A percentile compares a stretch with the other conserved stretches of the same genome.
Evolutionary conservation across 345 rosid species (phyloP).

Genomic region (Gossypium mustelinum): DNA sequence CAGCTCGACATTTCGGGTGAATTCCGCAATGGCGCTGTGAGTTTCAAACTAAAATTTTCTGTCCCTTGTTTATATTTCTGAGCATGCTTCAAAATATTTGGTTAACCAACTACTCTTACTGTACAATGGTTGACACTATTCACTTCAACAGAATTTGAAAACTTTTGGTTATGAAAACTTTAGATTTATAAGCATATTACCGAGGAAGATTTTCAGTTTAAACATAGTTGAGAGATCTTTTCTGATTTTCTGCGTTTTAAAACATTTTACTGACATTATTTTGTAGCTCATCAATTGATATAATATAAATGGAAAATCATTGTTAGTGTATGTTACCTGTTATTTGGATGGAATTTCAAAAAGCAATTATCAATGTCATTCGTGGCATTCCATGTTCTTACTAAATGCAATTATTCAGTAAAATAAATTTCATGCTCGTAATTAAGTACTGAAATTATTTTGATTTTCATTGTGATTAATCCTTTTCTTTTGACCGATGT

Average conservation of each 20-base stretch:
- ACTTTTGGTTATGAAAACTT: neutral
- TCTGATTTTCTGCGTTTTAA: neutral
- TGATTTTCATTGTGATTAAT: neutral
- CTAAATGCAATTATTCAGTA: neutral
- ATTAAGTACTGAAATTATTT: neutral
- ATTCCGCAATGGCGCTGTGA: constrained; percentile 84
- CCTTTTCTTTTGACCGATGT: neutral
- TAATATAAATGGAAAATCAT: neutral
- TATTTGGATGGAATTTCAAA: neutral
- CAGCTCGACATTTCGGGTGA: constrained; percentile 83
- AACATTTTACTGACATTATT: neutral
- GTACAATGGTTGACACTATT: neutral
- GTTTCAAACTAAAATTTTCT: constrained; percentile 26
- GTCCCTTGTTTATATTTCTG: neutral
- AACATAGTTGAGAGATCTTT: neutral
- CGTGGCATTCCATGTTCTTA: neutral
- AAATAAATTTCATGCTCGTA: neutral
- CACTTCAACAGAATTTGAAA: neutral
- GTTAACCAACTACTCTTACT: neutral
- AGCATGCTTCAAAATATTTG: neutral
- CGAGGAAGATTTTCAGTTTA: neutral
- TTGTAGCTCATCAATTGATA: neutral
- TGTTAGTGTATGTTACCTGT: neutral
- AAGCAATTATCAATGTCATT: neutral
- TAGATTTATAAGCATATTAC: neutral